A percentile compares a stretch with the other conserved stretches of the same genome.
Conservation (phyloP, 805 yeast species). For the Kuraishia borneana region DNA sequence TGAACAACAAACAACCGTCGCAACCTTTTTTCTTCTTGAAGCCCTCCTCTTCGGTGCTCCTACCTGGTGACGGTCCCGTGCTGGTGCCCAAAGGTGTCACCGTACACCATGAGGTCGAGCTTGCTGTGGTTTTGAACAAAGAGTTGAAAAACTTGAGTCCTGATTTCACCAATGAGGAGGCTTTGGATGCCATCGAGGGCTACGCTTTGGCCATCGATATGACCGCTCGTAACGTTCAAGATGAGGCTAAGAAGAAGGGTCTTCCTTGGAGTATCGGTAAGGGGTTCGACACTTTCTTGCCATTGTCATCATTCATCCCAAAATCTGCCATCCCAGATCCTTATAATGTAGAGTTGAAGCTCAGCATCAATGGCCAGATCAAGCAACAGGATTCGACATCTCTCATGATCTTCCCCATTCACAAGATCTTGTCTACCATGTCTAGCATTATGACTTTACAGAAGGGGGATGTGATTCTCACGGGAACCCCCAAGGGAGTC, state of each 20-base stretch:
- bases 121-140: slow-evolving; percentile 67
- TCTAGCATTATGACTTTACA: slow-evolving; percentile 85
- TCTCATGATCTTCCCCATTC: slow-evolving; percentile 84
- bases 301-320: slow-evolving; percentile 67
- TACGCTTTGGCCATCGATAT: slow-evolving; percentile 85
- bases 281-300: slow-evolving; percentile 94
- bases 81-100: slow-evolving; percentile 70
- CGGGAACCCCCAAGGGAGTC: slow-evolving; percentile 99
- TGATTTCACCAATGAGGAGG: slow-evolving; percentile 50
- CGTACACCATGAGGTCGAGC: slow-evolving; percentile 89
- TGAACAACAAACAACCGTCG: slow-evolving; percentile 69
- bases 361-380: slow-evolving; percentile 58
- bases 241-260: slow-evolving; percentile 87
- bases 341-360: slow-evolving; percentile 49
- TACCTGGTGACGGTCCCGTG: slow-evolving; percentile 63
- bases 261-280: slow-evolving; percentile 95
- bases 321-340: slow-evolving; percentile 61
- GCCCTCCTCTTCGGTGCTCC: slow-evolving; percentile 71
- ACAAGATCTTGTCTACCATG: slow-evolving; percentile 67
- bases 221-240: slow-evolving; percentile 95
- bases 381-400: slow-evolving; percentile 68
- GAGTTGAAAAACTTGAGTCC: slow-evolving; percentile 52
- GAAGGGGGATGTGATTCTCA: slow-evolving; percentile 81
- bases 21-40: slow-evolving; percentile 91
- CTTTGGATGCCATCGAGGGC: slow-evolving; percentile 72